Base-by-base conservation (phyloP, 805 yeast genomes). In the Grigorovia humatica region DNA sequence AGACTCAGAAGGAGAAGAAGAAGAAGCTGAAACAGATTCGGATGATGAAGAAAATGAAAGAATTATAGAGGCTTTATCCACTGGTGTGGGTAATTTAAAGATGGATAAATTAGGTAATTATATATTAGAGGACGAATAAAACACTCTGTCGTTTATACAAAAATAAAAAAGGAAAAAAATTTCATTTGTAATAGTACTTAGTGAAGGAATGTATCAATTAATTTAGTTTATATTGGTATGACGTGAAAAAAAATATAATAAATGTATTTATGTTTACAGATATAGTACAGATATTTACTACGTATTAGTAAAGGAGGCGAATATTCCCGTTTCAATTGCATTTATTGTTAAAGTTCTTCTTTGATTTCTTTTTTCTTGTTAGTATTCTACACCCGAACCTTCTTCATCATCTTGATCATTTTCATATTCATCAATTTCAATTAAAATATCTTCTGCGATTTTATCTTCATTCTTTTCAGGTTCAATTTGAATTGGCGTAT, bases 31-130 rank as follows among this genome's bases (percentile, higher is more conserved):
- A 0, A 62, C 54, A 3, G 68, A 66, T n/a, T 72, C 67, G 4
- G 70, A 67, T 0, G 74, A 67, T 9, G 75, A 70, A 23, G 79
- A 75, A 46, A 81, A 78, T 42, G 82, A 77, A 45, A 77, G 78
- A 61, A 87, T 86, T 61, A 79, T 86, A 27, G 80, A 80, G 55
- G 93, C 91, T 2, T 68, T 86, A 48, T 79, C 81, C 12, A 64
- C 69, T 6, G 93, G 91, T 19, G 78, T 76, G 2, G 73, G 76
- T 47, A 75, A 80, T n/a, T 67, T 87, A 57, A 85, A 84, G 64
- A 81, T 84, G 83, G 96, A 87, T 64, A 85, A 82, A 59, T 65
- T 87, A 46, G 96, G 96, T 43, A 87, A 87, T 67, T 87, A 87
- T 64, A 82, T 85, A 38, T 64, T 87, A 42, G 87, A 84, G 42